A percentile compares a stretch with the other conserved stretches of the same genome.
Evolutionary conservation across 495 filamentous ascomycete genomes (phyloP).

Genomic region (Diplogelasinospora grovesii): DNA sequence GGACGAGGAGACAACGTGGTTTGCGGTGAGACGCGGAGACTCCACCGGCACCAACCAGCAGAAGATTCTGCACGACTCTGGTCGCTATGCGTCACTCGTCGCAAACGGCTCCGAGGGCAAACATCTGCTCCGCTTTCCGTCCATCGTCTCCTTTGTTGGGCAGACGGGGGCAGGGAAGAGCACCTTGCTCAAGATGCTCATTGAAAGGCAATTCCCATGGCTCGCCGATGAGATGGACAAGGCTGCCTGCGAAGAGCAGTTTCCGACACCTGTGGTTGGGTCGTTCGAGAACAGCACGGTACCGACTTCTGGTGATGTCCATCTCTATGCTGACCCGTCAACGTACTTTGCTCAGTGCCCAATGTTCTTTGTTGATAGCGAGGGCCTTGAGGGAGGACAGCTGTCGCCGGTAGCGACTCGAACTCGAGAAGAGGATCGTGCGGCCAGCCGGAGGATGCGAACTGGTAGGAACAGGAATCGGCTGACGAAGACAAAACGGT

Average conservation of each 20-base stretch:
- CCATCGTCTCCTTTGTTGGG: slow-evolving; percentile 44
- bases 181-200: slow-evolving; percentile 49
- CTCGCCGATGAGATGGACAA: too few species aligned
- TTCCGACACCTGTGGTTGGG: slow-evolving; percentile 30
- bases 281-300: slow-evolving; percentile 30
- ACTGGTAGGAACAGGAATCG: slow-evolving; percentile 4
- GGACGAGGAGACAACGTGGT: slow-evolving; percentile 46
- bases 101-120: slow-evolving; percentile 24
- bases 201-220: too few species aligned
- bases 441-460: background rate
- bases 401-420: slow-evolving; percentile 25
- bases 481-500: too few species aligned
- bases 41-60: slow-evolving; percentile 21
- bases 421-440: slow-evolving; percentile 1
- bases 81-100: slow-evolving; percentile 35
- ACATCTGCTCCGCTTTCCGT: slow-evolving; percentile 29
- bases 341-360: slow-evolving; percentile 37
- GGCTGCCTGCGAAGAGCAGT: slow-evolving; percentile 10
- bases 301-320: slow-evolving; percentile 58
- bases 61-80: slow-evolving; percentile 35
- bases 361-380: slow-evolving; percentile 53
- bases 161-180: slow-evolving; percentile 54
- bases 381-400: slow-evolving; percentile 47
- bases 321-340: slow-evolving; percentile 55
- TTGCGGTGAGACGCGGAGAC: slow-evolving; percentile 35